phyloP scores from a whole-genome alignment of 2,329 filamentous ascomycete genomes.

The Epichloe coenophiala region DNA sequence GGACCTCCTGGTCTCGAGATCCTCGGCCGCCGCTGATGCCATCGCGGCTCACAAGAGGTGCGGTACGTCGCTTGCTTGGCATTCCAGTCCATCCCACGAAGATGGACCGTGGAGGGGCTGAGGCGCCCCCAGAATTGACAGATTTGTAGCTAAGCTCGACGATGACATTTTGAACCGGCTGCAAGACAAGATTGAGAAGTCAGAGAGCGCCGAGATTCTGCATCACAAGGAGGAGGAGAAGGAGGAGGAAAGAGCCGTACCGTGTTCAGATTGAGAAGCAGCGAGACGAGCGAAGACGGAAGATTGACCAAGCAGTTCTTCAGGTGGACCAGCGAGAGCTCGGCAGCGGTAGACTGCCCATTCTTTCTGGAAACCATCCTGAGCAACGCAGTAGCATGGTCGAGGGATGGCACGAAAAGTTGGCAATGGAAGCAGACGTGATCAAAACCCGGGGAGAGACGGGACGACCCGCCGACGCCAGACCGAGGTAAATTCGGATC shows the following conservation, averaged over 20 bases:
- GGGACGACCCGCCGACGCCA: not conserved
- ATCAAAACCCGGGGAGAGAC: not conserved
- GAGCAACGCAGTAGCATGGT: slow-evolving; percentile 3
- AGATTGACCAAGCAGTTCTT: slow-evolving; percentile 95
- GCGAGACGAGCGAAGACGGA: slow-evolving; percentile 66
- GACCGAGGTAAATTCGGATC: slow-evolving; percentile 13
- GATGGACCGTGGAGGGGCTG: slow-evolving; percentile 50
- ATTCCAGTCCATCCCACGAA: slow-evolving; percentile 97
- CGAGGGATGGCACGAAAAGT: not conserved
- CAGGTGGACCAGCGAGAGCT: slow-evolving; percentile 73
- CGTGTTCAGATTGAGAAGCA: slow-evolving; percentile 81
- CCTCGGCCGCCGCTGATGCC: slow-evolving; percentile 49
- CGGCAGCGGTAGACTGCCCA: slow-evolving; percentile 56
- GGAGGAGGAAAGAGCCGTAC: slow-evolving; percentile 35
- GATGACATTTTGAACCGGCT: slow-evolving; percentile 92
- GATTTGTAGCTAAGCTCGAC: slow-evolving; percentile 71
- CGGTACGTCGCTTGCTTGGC: slow-evolving; percentile 76
- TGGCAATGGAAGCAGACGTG: too few relatives aligned
- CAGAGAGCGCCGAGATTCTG: not conserved
- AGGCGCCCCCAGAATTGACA: slow-evolving; percentile 30
- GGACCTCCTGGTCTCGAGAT: slow-evolving; percentile 60
- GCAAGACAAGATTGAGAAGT: slow-evolving; percentile 4
- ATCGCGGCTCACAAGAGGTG: slow-evolving; percentile 60
- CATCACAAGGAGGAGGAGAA: not conserved
- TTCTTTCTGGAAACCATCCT: slow-evolving; percentile 38